Conservation (phyloP, 495 filamentous ascomycete species). For the Talaromyces borbonicus region DNA sequence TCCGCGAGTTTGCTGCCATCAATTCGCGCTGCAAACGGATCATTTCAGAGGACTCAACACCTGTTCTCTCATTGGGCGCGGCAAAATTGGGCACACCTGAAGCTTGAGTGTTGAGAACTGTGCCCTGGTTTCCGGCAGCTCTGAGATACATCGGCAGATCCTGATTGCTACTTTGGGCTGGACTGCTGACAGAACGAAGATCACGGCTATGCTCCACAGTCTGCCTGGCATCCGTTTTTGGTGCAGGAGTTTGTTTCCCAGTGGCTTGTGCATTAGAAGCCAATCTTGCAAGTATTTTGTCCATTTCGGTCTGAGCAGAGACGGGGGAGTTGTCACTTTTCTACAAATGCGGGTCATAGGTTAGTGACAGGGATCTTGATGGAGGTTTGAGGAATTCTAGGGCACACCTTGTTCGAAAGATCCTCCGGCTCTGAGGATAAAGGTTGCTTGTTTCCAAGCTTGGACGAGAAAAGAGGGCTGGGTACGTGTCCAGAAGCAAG, state of each 20-base stretch:
- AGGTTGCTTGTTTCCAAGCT: constrained; percentile 27
- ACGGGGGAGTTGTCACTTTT: constrained; percentile 34
- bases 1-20: constrained; percentile 64
- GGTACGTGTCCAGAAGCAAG: constrained; percentile 20
- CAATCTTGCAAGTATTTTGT: constrained; percentile 29
- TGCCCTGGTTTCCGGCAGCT: constrained; percentile 4
- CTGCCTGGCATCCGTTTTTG: constrained; percentile 9
- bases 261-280: constrained; percentile 19
- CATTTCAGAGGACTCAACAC: constrained; percentile 37
- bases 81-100: background rate
- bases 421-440: constrained; percentile 14
- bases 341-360: constrained; percentile 44
- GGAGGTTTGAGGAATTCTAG: background rate
- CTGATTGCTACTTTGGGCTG: background rate
- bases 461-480: constrained; percentile 28
- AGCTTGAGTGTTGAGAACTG: constrained; percentile 13
- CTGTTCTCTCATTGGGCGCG: constrained; percentile 37
- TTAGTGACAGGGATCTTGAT: too few species aligned
- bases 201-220: background rate
- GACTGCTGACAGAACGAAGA: constrained; percentile 4
- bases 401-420: constrained; percentile 29
- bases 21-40: constrained; percentile 61
- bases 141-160: background rate
- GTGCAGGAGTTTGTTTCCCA: constrained; percentile 13
- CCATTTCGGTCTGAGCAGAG: constrained; percentile 23